Conservation (phyloP, 345 rosid species). For the Euphorbia tirucalli region DNA sequence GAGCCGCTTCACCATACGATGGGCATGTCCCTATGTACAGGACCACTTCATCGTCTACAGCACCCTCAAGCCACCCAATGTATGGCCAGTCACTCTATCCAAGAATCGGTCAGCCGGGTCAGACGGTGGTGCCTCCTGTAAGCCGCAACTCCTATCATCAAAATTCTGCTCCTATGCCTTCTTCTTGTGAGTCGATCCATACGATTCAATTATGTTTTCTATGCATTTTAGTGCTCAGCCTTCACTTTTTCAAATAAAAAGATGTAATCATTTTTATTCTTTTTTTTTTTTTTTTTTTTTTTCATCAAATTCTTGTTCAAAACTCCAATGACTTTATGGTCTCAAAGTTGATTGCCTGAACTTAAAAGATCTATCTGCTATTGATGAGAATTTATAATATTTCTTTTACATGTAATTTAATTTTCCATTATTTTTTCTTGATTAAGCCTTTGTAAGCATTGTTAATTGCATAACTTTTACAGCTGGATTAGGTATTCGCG, state of each 20-base stretch:
- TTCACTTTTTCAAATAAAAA: too few species aligned
- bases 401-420: neutral
- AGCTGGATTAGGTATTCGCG: slow-evolving; percentile 81
- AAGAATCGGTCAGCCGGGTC: slow-evolving; percentile 54
- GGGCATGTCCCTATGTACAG: slow-evolving; percentile 27
- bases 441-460: neutral
- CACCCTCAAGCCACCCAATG: slow-evolving; percentile 18
- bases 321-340: neutral
- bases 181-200: slow-evolving; percentile 43
- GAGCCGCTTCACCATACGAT: slow-evolving; percentile 39
- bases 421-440: too few species aligned
- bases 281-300: too few species aligned
- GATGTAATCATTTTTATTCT: too few species aligned
- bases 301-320: too few species aligned
- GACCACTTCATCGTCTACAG: too few species aligned
- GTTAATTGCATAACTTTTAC: slow-evolving; percentile 21
- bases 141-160: slow-evolving; percentile 46
- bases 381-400: neutral
- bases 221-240: neutral
- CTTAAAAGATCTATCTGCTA: neutral
- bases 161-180: slow-evolving; percentile 37
- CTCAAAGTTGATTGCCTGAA: neutral
- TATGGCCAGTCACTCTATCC: slow-evolving; percentile 65
- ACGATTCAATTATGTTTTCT: neutral
- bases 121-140: slow-evolving; percentile 36